A percentile compares a stretch with the other conserved stretches of the same genome.
Conservation (phyloP, 163 green algal genomes). For the Scenedesmus sp. region DNA sequence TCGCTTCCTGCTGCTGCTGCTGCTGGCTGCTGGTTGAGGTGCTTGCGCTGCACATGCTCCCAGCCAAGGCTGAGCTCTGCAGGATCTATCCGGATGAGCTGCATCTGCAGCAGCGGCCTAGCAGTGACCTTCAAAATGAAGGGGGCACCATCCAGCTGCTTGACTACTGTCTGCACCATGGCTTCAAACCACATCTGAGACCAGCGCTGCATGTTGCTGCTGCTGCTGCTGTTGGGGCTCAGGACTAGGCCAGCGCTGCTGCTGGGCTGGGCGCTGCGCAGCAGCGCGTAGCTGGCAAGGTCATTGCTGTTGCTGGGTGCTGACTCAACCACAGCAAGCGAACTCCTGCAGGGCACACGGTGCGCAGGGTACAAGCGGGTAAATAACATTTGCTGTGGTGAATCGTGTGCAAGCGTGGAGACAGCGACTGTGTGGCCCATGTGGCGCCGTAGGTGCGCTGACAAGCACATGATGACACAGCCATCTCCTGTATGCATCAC, state of each 20-base stretch:
- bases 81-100: not conserved
- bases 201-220: not conserved
- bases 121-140: constrained; percentile 31
- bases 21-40: not conserved
- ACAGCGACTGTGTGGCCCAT: not conserved
- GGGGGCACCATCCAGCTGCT: constrained; percentile 32
- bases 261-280: not conserved
- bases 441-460: not conserved
- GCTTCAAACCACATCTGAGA: constrained; percentile 45
- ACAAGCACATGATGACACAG: not conserved
- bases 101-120: not conserved
- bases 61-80: constrained; percentile 8
- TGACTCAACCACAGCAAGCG: not conserved
- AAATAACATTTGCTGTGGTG: not conserved
- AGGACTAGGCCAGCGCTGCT: not conserved
- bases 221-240: not conserved
- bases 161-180: constrained; percentile 43
- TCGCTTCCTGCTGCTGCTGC: not conserved
- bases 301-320: constrained; percentile 19
- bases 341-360: not conserved
- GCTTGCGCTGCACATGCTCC: constrained; percentile 34
- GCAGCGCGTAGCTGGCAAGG: not conserved
- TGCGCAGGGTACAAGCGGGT: not conserved
- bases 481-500: not conserved
- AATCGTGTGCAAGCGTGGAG: not conserved